phyloP scores from a whole-genome alignment of 768 basidiomycete species.

The Chalciporus sphaerocephalus region DNA sequence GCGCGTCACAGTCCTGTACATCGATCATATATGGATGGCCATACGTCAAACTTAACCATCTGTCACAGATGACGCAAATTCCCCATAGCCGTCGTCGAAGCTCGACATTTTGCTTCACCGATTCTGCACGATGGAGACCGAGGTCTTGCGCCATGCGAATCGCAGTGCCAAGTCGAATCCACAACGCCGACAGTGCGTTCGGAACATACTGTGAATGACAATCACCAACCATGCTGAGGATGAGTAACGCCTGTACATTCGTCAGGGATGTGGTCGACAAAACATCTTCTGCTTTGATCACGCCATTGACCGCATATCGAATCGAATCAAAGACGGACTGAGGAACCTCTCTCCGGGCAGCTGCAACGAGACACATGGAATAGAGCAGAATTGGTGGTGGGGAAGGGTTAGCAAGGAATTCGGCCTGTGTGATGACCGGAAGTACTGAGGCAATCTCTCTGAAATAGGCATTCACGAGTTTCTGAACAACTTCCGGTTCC shows the following conservation, averaged over 20 bases:
- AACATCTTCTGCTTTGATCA: constrained; percentile 89
- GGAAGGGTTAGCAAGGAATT: constrained; percentile 73
- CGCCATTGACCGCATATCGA: constrained; percentile 77
- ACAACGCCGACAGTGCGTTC: constrained; percentile 77
- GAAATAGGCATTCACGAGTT: constrained; percentile 89
- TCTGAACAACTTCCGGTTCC: constrained; percentile 73
- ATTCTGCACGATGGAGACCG: constrained; percentile 89
- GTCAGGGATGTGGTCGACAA: constrained; percentile 80
- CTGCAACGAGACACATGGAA: constrained; percentile 90
- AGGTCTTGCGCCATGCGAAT: constrained; percentile 98
- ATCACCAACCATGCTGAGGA: constrained; percentile 83
- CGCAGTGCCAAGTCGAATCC: constrained; percentile 84
- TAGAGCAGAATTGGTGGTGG: constrained; percentile 84
- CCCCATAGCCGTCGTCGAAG: constrained; percentile 90
- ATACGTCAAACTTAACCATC: constrained; percentile 87
- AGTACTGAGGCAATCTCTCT: constrained; percentile 82
- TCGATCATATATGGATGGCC: constrained; percentile 97
- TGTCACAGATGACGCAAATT: constrained; percentile 88
- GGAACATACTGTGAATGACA: constrained; percentile 88
- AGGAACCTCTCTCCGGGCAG: constrained; percentile 78
- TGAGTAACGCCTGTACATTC: constrained; percentile 84
- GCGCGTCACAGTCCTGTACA: constrained; percentile 92
- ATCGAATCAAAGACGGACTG: constrained; percentile 87
- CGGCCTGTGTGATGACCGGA: constrained; percentile 82
- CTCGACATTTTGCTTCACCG: constrained; percentile 79